Percentiles rank a stretch among this genome's conserved stretches.
Conservation (phyloP, 2,329 filamentous ascomycete species). For the Ophiostoma ips region DNA sequence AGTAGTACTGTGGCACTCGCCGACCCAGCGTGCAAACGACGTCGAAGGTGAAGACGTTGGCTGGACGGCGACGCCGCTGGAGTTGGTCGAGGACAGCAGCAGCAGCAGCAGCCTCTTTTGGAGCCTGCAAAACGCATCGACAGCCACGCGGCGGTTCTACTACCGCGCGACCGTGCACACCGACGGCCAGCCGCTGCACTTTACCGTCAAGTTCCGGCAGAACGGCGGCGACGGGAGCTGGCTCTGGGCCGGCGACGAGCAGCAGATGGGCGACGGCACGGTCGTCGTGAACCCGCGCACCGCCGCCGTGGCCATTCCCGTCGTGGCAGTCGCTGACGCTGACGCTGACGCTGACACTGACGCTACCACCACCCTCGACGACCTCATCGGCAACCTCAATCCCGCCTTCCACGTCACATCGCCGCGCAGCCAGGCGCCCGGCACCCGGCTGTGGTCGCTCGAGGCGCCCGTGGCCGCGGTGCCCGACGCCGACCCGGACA, state of each 20-base stretch:
- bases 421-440: constrained; percentile 50
- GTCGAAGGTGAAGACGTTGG: constrained; percentile 18
- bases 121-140: constrained; percentile 29
- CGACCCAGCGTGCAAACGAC: constrained; percentile 28
- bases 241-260: constrained; percentile 57
- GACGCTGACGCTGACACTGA: constrained; percentile 9
- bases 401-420: constrained; percentile 38
- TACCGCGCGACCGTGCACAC: constrained; percentile 35
- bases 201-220: constrained; percentile 58
- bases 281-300: constrained; percentile 37
- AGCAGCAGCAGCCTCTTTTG: constrained; percentile 24
- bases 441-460: constrained; percentile 59
- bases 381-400: constrained; percentile 45
- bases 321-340: neutral
- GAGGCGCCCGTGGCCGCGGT: constrained; percentile 42
- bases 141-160: constrained; percentile 26
- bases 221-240: constrained; percentile 50
- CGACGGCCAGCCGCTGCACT: constrained; percentile 32
- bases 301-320: neutral
- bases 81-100: constrained; percentile 9
- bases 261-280: constrained; percentile 47
- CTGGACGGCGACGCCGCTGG: constrained; percentile 38
- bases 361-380: constrained; percentile 16
- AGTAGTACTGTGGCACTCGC: constrained; percentile 57
- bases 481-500: constrained; percentile 29